Conservation (phyloP, 1,284 basidiomycete species). For the Heterobasidion irregulare region DNA sequence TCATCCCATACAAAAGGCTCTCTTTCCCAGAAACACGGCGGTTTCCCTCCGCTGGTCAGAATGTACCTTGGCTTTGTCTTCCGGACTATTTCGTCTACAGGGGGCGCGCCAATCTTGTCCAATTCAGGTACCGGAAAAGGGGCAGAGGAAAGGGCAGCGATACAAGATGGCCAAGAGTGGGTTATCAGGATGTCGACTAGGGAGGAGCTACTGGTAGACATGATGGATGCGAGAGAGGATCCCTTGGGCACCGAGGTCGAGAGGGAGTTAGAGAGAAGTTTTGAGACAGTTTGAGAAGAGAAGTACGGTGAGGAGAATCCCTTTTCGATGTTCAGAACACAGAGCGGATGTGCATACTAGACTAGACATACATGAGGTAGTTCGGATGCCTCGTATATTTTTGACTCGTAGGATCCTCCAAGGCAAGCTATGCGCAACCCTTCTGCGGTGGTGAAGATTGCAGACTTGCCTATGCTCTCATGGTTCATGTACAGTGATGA, state of each 20-base stretch:
- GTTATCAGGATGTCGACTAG: slow-evolving; percentile 79
- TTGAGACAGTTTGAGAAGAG: slow-evolving; percentile 61
- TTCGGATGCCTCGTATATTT: slow-evolving; percentile 46
- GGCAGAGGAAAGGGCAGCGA: slow-evolving; percentile 56
- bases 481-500: slow-evolving; percentile 1
- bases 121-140: slow-evolving; percentile 41
- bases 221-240: slow-evolving; percentile 60
- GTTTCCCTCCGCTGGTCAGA: slow-evolving; percentile 54
- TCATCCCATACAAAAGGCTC: slow-evolving; percentile 85
- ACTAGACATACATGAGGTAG: slow-evolving; percentile 45
- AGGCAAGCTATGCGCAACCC: slow-evolving; percentile 83
- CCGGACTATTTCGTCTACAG: slow-evolving; percentile 61
- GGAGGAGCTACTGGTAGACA: slow-evolving; percentile 50
- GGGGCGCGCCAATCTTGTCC: slow-evolving; percentile 36
- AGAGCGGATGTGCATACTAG: too few species aligned
- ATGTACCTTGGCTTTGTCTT: slow-evolving; percentile 72
- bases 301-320: slow-evolving; percentile 70
- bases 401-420: slow-evolving; percentile 68
- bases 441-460: slow-evolving; percentile 73
- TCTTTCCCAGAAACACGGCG: slow-evolving; percentile 82
- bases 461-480: slow-evolving; percentile 65
- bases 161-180: slow-evolving; percentile 69
- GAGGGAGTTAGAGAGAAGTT: slow-evolving; percentile 61
- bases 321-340: slow-evolving; percentile 24
- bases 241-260: slow-evolving; percentile 32